A percentile compares a stretch with the other conserved stretches of the same genome.
Conservation (phyloP, 1,139 yeast genomes). For the Saccharomyces hybrid region DNA sequence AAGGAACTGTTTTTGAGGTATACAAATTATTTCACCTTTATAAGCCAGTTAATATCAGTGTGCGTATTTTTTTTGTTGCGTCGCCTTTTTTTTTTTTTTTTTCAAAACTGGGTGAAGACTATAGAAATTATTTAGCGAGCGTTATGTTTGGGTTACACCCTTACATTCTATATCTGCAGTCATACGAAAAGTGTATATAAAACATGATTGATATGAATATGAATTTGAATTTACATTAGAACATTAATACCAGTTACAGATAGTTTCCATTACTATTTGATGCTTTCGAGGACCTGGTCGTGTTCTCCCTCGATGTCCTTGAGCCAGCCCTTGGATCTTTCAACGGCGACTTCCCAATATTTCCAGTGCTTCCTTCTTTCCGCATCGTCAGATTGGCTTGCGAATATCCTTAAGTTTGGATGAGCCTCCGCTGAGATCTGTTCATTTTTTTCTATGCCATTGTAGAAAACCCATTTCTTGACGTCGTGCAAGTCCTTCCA, state of each 20-base stretch:
- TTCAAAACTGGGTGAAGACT: too few species aligned
- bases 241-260: not conserved
- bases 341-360: slow-evolving; percentile 77
- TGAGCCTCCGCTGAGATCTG: slow-evolving; percentile 10
- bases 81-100: not conserved
- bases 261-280: not conserved
- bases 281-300: slow-evolving; percentile 4
- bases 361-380: slow-evolving; percentile 60
- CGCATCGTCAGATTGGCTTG: slow-evolving; percentile 50
- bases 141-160: not conserved
- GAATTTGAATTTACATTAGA: not conserved
- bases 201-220: not conserved
- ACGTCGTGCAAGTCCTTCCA: slow-evolving; percentile 76
- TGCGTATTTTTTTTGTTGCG: not conserved
- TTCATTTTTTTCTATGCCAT: slow-evolving; percentile 29
- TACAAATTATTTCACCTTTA: not conserved
- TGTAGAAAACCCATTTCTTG: slow-evolving; percentile 28
- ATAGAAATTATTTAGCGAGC: slow-evolving; percentile 13
- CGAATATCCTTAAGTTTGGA: slow-evolving; percentile 34
- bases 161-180: not conserved
- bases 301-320: slow-evolving; percentile 17
- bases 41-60: not conserved
- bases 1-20: slow-evolving; percentile 38
- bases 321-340: slow-evolving; percentile 73
- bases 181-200: not conserved